Evolutionary conservation across 257 asterid species (phyloP), one percentile per base, ranked within the genome.

Genomic region (Solanum pinnatisectum): DNA sequence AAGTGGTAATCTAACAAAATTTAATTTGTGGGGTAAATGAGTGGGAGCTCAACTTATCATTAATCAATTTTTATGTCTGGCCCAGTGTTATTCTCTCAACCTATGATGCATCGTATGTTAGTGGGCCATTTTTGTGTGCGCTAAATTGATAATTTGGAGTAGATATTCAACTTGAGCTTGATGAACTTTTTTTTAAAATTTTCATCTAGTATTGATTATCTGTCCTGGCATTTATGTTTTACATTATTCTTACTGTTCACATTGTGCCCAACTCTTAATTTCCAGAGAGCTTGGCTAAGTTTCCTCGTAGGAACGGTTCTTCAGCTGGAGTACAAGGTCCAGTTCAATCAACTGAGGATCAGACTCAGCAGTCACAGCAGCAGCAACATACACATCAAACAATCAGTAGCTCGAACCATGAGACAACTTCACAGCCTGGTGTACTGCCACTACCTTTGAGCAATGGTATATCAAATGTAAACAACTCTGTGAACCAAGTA

Each of bases 251-350:
- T 33, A 74, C 52, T 4, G 52, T 74, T 74, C 30, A 22, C 52
- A 36, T 74, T 74, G 82, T 22, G 32, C 49, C 10, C 10, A 8
- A 74, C 52, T 74, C 59, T n/a, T 83, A 42, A 86, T 87, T 92
- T 84, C 10, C 96, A 97, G 99, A 96, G 92, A 97, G 99, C 89
- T 92, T 97, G 93, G 90, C 96, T 49, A 97, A 97, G 92, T 96
- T 93, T 90, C 99, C 99, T 86, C 92, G 99, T 89, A 89, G 94
- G 40, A 89, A 95, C 59, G 92, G 90, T 74, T 84, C 94, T 39
- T 91, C 98, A 37, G 88, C 94, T 30, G 91, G 93, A 72, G 92
- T 92, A 89, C 96, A 89, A 89, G 91, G 93, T 77, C 97, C 93
- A 90, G 88, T 92, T 83, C 98, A 93, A 88, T 94, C 91, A 67